Evolutionary conservation across 345 rosid genomes (phyloP).

Genomic region (Bretschneidera sinensis): DNA sequence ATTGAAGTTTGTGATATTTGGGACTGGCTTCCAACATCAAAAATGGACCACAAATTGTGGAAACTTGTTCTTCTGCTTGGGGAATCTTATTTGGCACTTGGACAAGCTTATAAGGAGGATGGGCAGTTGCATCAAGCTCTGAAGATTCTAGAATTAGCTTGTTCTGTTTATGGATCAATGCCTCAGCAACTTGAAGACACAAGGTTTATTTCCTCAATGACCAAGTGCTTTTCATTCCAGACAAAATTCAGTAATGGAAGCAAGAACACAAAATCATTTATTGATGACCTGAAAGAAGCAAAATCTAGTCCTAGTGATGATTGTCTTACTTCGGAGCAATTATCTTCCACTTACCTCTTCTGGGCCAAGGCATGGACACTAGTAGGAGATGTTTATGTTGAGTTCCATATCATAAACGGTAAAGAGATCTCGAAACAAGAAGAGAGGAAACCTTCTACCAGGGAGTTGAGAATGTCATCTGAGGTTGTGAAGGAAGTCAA

Average conservation of each 20-base stretch:
- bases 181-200: slow-evolving; percentile 70
- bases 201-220: slow-evolving; percentile 67
- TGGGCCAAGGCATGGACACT: slow-evolving; percentile 95
- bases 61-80: slow-evolving; percentile 95
- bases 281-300: slow-evolving; percentile 29
- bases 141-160: slow-evolving; percentile 77
- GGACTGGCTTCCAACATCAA: slow-evolving; percentile 90
- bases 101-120: slow-evolving; percentile 79
- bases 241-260: slow-evolving; percentile 19
- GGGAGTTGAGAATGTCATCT: slow-evolving; percentile 66
- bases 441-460: slow-evolving; percentile 34
- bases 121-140: slow-evolving; percentile 77
- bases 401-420: slow-evolving; percentile 59
- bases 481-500: slow-evolving; percentile 86
- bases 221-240: slow-evolving; percentile 27
- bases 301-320: slow-evolving; percentile 32
- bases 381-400: slow-evolving; percentile 83
- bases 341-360: slow-evolving; percentile 62
- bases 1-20: slow-evolving; percentile 94
- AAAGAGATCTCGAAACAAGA: slow-evolving; percentile 40
- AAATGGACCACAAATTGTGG: slow-evolving; percentile 82
- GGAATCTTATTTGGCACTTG: slow-evolving; percentile 87
- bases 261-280: slow-evolving; percentile 25
- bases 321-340: slow-evolving; percentile 35
- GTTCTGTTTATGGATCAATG: slow-evolving; percentile 90